These are phyloP conservation scores for Phytophthora multivora DNA, from an alignment of 352 stramenopile species.

Conservation along the genomic window DNA sequence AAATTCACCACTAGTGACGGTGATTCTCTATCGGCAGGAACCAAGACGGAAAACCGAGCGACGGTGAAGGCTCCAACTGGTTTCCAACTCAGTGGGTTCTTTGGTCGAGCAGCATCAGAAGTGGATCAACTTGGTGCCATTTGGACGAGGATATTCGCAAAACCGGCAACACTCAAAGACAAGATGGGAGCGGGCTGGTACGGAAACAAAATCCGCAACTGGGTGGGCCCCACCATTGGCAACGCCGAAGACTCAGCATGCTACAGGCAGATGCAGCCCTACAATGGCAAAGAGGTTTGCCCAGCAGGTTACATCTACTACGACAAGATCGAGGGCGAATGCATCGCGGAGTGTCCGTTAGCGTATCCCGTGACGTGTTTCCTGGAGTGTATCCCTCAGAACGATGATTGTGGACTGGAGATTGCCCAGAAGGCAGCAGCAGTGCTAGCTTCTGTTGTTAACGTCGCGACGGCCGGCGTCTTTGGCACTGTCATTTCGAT, in stretches of 20 bases:
- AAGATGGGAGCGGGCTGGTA: conserved; percentile 24
- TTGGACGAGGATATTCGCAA: conserved; percentile 25
- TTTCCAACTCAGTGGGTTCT: conserved; percentile 27
- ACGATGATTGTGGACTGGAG: conserved; percentile 13
- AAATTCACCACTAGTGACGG: conserved; percentile 13
- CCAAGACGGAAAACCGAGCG: conserved; percentile 6
- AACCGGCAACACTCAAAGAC: conserved; percentile 16
- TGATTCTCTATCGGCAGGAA: conserved; percentile 12
- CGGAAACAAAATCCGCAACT: conserved; percentile 29
- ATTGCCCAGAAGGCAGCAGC: conserved; percentile 8
- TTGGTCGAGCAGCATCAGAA: conserved; percentile 13
- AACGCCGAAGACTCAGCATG: conserved; percentile 18
- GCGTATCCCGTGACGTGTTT: conserved; percentile 38
- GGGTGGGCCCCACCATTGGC: conserved; percentile 22
- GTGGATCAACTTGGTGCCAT: conserved; percentile 33
- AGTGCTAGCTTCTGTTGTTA: conserved; percentile 18
- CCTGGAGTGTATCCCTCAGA: conserved; percentile 16
- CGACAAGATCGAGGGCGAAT: conserved; percentile 3
- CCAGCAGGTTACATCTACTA: conserved; percentile 13
- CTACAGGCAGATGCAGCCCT: conserved; percentile 18
- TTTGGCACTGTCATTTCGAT: conserved; percentile 12
- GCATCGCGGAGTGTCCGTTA: conserved; percentile 39
- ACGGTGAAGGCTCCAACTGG: conserved; percentile 13
- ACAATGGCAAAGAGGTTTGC: conserved; percentile 14
- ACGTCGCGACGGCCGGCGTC: conserved; percentile 26